Percentiles rank a stretch among this genome's conserved stretches.
Evolutionary conservation across 345 rosid species (phyloP).

Genomic region (Hibiscus mutabilis): DNA sequence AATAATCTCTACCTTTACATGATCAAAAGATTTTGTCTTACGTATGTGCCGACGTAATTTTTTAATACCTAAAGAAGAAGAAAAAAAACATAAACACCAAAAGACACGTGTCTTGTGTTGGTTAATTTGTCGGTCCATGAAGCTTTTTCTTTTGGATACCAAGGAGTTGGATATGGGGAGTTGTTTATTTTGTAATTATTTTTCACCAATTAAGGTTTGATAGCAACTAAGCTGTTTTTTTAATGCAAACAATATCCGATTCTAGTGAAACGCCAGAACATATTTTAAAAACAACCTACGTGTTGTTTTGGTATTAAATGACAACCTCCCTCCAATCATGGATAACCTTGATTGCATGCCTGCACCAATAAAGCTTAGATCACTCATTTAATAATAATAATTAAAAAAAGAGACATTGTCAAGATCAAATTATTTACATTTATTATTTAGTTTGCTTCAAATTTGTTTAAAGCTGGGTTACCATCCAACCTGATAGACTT

Average conservation of each 20-base stretch:
- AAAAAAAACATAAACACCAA: slow-evolving; percentile 14
- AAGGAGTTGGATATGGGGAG: slow-evolving; percentile 3
- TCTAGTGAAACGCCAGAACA: background rate
- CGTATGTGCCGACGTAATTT: slow-evolving; percentile 47
- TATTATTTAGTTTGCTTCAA: background rate
- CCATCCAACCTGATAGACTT: background rate
- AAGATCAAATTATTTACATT: slow-evolving; percentile 4
- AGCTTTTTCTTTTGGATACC: background rate
- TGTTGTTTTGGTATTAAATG: slow-evolving; percentile 9
- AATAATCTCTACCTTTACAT: slow-evolving; percentile 21
- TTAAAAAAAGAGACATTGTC: background rate
- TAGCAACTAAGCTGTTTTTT: slow-evolving; percentile 5
- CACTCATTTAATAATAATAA: background rate
- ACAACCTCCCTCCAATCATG: slow-evolving; percentile 14
- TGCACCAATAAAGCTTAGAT: slow-evolving; percentile 7
- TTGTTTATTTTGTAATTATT: slow-evolving; percentile 9
- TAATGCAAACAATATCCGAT: background rate
- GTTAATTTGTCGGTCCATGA: slow-evolving; percentile 51
- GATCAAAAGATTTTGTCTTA: slow-evolving; percentile 37
- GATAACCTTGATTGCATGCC: slow-evolving; percentile 7
- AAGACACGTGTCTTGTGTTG: slow-evolving; percentile 49
- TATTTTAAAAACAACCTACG: background rate
- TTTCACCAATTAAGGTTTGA: slow-evolving; percentile 8
- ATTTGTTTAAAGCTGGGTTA: background rate
- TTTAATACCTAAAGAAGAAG: background rate